phyloP scores from a whole-genome alignment of 805 yeast species.

The Kluyveromyces aestuarii region DNA sequence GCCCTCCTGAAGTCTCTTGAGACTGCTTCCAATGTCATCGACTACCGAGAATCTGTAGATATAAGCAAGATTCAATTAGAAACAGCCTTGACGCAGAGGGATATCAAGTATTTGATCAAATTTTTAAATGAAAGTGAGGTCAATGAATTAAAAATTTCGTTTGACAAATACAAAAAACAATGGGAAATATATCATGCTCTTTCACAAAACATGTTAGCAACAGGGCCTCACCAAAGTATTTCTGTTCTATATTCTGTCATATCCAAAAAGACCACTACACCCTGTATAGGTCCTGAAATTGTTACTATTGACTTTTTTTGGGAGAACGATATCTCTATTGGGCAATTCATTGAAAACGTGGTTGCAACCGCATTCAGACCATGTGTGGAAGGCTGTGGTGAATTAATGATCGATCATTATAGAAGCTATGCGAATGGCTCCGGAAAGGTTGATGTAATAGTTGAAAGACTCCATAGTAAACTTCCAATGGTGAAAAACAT shows the following conservation, averaged over 20 bases:
- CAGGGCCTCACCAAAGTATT: conserved; percentile 69
- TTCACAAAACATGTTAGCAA: conserved; percentile 52
- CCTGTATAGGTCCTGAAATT: conserved; percentile 87
- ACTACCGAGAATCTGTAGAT: conserved; percentile 1
- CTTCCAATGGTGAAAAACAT: conserved; percentile 55
- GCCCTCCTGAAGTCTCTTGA: conserved; percentile 11
- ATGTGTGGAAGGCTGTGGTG: conserved; percentile 81
- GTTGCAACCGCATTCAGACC: conserved; percentile 54
- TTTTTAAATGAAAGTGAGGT: conserved; percentile 27
- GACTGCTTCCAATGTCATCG: conserved; percentile 11
- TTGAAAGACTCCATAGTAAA: conserved; percentile 51
- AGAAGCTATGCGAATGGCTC: conserved; percentile 82
- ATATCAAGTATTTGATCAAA: conserved; percentile 24
- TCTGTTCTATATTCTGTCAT: conserved; percentile 75
- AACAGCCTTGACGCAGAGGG: conserved; percentile 26
- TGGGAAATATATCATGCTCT: conserved; percentile 57
- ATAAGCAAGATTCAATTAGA: conserved; percentile 16
- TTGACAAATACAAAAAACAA: conserved; percentile 36
- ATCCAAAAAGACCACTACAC: conserved; percentile 75
- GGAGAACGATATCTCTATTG: conserved; percentile 84
- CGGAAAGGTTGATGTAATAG: conserved; percentile 69
- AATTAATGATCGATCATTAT: conserved; percentile 60
- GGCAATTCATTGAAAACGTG: conserved; percentile 76
- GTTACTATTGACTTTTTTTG: conserved; percentile 80
- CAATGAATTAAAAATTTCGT: conserved; percentile 23